These are phyloP conservation scores for Metschnikowia orientalis DNA, from an alignment of 805 yeast species.

Conservation along the genomic window DNA sequence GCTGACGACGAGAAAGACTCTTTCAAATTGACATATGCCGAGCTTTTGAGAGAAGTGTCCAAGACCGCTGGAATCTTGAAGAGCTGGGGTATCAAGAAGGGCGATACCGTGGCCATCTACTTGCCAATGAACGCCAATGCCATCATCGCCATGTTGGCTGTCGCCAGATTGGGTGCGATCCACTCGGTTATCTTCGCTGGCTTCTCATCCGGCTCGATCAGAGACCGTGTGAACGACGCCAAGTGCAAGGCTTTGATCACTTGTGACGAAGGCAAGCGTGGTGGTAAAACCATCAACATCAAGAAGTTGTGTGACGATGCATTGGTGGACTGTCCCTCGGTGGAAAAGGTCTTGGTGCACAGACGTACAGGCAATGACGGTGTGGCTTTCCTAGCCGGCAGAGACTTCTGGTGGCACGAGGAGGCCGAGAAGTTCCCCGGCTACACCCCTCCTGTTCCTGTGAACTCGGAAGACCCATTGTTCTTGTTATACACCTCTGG, in stretches of 20 bases:
- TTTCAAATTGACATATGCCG: constrained; percentile 60
- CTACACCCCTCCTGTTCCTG: constrained; percentile 70
- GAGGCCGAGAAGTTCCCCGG: constrained; percentile 63
- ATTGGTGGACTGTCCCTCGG: constrained; percentile 58
- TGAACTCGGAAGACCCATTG: constrained; percentile 75
- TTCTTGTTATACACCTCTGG: constrained; percentile 83
- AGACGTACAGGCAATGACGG: constrained; percentile 64
- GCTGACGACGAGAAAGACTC: constrained; percentile 74
- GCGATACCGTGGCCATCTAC: constrained; percentile 83
- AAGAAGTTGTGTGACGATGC: constrained; percentile 84
- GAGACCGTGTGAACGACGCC: constrained; percentile 71
- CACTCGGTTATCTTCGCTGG: constrained; percentile 88
- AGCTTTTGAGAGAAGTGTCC: constrained; percentile 65
- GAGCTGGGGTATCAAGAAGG: constrained; percentile 66
- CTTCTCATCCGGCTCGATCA: constrained; percentile 65
- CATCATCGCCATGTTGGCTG: constrained; percentile 68
- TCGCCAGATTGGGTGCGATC: constrained; percentile 75
- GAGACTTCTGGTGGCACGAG: constrained; percentile 77
- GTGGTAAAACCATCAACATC: constrained; percentile 76
- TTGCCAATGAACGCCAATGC: constrained; percentile 87
- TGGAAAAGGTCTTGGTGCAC: constrained; percentile 65
- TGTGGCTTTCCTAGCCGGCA: constrained; percentile 46
- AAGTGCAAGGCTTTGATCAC: constrained; percentile 69
- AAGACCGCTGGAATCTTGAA: constrained; percentile 66
- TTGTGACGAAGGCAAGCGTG: constrained; percentile 78